These are phyloP conservation scores for Galeopsis tetrahit DNA, from an alignment of 257 asterid species.

Conservation along the genomic window DNA sequence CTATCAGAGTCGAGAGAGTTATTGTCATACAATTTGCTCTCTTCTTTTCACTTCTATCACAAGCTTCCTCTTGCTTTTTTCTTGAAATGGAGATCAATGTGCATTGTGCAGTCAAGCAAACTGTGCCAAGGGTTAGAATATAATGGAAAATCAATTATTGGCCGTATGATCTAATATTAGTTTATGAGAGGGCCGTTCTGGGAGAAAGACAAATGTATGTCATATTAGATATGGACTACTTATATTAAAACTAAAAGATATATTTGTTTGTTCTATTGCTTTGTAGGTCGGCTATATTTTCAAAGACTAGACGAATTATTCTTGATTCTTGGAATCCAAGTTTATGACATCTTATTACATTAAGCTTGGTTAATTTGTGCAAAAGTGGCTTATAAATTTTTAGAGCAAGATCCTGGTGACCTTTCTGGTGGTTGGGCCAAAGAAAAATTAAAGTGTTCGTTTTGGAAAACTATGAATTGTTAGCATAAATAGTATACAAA, in stretches of 20 bases:
- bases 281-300: background rate
- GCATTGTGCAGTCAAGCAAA: no score
- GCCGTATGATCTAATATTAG: background rate
- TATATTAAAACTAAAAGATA: background rate
- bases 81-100: no score
- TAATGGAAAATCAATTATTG: background rate
- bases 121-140: background rate
- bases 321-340: background rate
- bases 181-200: background rate
- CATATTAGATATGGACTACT: background rate
- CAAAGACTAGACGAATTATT: background rate
- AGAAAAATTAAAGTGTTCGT: background rate
- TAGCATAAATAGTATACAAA: background rate
- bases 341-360: background rate
- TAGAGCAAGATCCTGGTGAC: background rate
- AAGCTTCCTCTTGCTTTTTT: background rate
- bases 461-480: background rate
- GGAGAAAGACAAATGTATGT: background rate
- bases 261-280: no score
- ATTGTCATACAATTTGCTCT: conserved; percentile 9
- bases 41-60: conserved; percentile 16
- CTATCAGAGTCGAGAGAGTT: conserved; percentile 77
- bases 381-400: background rate
- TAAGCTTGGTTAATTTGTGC: background rate
- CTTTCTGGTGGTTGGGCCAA: background rate